A percentile compares a stretch with the other conserved stretches of the same genome.
phyloP scores from a whole-genome alignment of 805 yeast genomes.

The Nakazawaea ambrosiae region DNA sequence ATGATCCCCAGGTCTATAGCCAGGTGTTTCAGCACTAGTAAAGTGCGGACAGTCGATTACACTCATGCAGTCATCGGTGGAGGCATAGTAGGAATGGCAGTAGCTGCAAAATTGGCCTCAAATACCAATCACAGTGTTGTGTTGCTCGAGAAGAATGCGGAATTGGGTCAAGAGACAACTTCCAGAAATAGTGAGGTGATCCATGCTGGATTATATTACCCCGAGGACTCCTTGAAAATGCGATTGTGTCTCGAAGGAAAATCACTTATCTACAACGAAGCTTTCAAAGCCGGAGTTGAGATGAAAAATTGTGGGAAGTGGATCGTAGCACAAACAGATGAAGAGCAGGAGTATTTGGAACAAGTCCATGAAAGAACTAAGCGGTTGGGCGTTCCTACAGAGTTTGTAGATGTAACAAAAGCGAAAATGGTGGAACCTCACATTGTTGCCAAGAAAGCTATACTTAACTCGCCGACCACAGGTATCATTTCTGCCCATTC shows the following conservation, averaged over 20 bases:
- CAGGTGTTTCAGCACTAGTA: conserved; percentile 1
- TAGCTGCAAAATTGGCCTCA: conserved; percentile 61
- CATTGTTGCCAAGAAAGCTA: conserved; percentile 54
- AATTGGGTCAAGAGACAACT: conserved; percentile 74
- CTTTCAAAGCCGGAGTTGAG: conserved; percentile 43
- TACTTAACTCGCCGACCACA: conserved; percentile 69
- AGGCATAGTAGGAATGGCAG: conserved; percentile 78
- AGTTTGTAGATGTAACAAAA: conserved; percentile 37
- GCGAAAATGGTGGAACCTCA: conserved; percentile 56
- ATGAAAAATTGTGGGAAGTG: conserved; percentile 69
- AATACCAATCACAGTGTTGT: conserved; percentile 44
- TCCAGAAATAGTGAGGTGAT: conserved; percentile 90
- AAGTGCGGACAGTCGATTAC: conserved; percentile 32
- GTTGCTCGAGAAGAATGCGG: conserved; percentile 60
- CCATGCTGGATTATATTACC: conserved; percentile 86
- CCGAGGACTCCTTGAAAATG: conserved; percentile 59
- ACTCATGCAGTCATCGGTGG: conserved; percentile 77
- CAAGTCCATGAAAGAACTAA: conserved; percentile 36
- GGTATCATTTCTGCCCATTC: conserved; percentile 85
- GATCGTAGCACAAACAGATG: conserved; percentile 75
- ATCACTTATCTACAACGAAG: conserved; percentile 49
- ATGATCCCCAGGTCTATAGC: no score
- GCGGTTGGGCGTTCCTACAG: conserved; percentile 50
- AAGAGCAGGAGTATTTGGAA: conserved; percentile 53
- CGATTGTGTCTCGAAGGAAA: conserved; percentile 72